Base-by-base conservation (phyloP, 2,329 filamentous ascomycete genomes). In the Colletotrichum liaoningense region DNA sequence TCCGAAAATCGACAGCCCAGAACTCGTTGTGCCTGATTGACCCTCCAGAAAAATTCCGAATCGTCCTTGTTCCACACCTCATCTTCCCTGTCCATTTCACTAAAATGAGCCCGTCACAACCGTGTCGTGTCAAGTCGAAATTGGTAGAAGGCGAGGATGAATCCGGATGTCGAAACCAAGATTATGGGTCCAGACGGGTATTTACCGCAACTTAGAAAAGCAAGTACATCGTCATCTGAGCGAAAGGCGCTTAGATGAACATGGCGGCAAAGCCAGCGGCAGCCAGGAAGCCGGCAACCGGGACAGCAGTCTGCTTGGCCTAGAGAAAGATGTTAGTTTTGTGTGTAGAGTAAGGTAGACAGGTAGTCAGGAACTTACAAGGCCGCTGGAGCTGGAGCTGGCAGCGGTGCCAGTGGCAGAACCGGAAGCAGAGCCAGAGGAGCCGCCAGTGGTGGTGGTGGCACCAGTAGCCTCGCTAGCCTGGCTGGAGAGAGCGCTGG, bases 181-280 rank as follows among this genome's bases (percentile, higher is more conserved):
- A 78, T 76, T 79, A 73, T 72, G 76, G 75, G 78, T 79, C 78
- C 79, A 81, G 78, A 79, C 77, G 81, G 81, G 81, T 84, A 83
- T 84, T 84, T 83, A 79, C 83, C 82, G 80, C 79, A 83, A 82
- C 77, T 67, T 76, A 70, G 74, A 66, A 49, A 28, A 70, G 69
- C 68, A 74, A 72, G 65, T 71, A 72, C 70, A 57, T 42, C 28
- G 59, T 52, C 56, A 55, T 60, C 67, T 19, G 19, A 67, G 63
- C 54, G 28, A 5, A 22, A 67, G 12, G 19, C 63, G 19, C 63
- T 85, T 86, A 89, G 72, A 89, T 83, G 72, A 89, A 80, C 73
- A 88, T 77, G 74, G 83, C 85, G 54, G 85, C 87, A 58, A 89
- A 72, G 78, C 87, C 87, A 24, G 86, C 87, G 26, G 85, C 87